Evolutionary conservation across 2,329 filamentous ascomycete species (phyloP), one percentile per base, ranked within the genome.

Genomic region (Aspergillus persii): DNA sequence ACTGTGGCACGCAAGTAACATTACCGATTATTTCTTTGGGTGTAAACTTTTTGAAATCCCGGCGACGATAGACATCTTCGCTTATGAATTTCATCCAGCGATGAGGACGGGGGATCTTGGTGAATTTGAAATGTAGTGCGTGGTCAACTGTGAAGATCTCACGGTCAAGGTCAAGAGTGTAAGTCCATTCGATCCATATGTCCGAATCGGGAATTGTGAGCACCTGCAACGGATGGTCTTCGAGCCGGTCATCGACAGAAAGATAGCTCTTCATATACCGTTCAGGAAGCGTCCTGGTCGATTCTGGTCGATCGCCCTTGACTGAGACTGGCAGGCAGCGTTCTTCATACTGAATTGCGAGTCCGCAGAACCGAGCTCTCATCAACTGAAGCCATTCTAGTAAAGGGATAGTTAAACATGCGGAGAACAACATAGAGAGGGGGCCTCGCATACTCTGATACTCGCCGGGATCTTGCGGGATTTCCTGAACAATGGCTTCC

Each of bases 101-200:
- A 11, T 23, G 46, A 11, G 30, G 27, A 30, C 27, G 60, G 1
- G 65, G 56, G 7, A 67, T 46, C 3, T 54, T 61, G 8, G 48
- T 33, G 7, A 67, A 48, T 2, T 57, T 29, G n/a, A 62, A 58
- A 41, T 52, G 50, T 4, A 56, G 52, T 6, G 58, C 46, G 15
- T 60, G 39, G 27, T 67, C 60, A 39, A 67, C 47, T 18, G 41
- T 49, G 3, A 67, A 50, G 15, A 67, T 48, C 36, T 66, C 63
- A 3, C 56, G 57, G 46, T 67, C 65, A 18, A 67, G 56, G 41
- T 66, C 65, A 30, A 67, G 26, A 26, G 57, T 67, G 47, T 67
- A 67, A 3, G 47, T 61, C 53, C 53, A 66, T 53, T 67, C 63
- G 18, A 61, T 55, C 11, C 31, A 26, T 4, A 39, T 6, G 9